Conservation (phyloP, 106 monocot species). For the Dendrobium nobile region DNA sequence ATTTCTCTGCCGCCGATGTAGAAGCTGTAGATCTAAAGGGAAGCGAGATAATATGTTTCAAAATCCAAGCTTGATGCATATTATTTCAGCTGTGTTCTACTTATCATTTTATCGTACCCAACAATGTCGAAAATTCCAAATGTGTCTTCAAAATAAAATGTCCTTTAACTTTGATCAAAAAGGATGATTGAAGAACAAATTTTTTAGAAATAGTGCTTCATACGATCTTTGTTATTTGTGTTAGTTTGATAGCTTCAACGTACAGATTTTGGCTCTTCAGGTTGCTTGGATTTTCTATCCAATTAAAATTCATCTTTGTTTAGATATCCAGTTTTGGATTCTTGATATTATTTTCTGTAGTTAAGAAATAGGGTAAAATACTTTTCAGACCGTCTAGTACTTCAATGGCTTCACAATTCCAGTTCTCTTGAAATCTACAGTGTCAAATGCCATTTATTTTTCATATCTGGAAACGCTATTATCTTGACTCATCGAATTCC, state of each 20-base stretch:
- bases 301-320: background rate
- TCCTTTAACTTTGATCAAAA: background rate
- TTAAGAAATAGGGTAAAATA: background rate
- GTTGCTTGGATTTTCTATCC: background rate
- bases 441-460: no score
- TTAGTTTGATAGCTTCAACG: no score
- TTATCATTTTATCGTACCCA: background rate
- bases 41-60: background rate
- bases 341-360: background rate
- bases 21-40: background rate
- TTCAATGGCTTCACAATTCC: no score
- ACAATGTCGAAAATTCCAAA: no score
- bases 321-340: background rate
- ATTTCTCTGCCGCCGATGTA: background rate
- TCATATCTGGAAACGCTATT: no score
- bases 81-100: background rate
- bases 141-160: background rate
- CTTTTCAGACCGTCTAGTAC: no score
- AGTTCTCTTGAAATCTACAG: no score
- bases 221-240: background rate
- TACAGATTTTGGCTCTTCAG: background rate
- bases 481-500: no score
- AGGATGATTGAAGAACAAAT: background rate
- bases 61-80: background rate
- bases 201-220: background rate